Evolutionary conservation across 176 grass and related monocot genomes (phyloP).

Genomic region (Oryza glaberrima): DNA sequence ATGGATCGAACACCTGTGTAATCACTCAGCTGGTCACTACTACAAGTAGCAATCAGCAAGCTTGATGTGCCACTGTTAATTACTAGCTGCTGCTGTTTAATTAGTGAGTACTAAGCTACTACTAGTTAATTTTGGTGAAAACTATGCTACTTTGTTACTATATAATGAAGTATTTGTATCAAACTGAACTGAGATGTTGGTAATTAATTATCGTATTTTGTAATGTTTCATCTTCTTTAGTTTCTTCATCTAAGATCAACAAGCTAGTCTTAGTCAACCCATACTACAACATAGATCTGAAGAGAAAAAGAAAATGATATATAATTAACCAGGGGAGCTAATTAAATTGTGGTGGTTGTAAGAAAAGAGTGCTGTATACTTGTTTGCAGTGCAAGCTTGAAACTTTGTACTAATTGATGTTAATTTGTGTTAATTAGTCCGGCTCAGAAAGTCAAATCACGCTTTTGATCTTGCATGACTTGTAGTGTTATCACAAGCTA

Average conservation of each 20-base stretch:
- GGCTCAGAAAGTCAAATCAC: background rate
- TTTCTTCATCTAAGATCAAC: background rate
- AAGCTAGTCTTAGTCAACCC: background rate
- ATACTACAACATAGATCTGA: background rate
- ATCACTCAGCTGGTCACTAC: slow-evolving; percentile 1
- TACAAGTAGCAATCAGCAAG: slow-evolving; percentile 19
- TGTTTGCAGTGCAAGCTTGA: background rate
- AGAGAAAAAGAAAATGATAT: background rate
- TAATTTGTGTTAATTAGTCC: background rate
- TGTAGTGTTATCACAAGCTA: background rate
- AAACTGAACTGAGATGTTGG: background rate
- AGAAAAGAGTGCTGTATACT: background rate
- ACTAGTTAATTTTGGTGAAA: slow-evolving; percentile 2
- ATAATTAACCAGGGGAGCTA: background rate
- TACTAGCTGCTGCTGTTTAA: background rate
- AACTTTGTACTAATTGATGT: too few relatives aligned
- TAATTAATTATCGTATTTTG: background rate
- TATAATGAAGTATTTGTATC: background rate
- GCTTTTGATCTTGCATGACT: background rate
- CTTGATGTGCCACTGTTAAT: slow-evolving; percentile 1
- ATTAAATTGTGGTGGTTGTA: background rate
- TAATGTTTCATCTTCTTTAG: background rate
- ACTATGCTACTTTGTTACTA: background rate
- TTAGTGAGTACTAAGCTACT: slow-evolving; percentile 4
- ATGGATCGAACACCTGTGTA: background rate